phyloP scores from a whole-genome alignment of 139 green algal species.

The Spirogloea muscicola region DNA sequence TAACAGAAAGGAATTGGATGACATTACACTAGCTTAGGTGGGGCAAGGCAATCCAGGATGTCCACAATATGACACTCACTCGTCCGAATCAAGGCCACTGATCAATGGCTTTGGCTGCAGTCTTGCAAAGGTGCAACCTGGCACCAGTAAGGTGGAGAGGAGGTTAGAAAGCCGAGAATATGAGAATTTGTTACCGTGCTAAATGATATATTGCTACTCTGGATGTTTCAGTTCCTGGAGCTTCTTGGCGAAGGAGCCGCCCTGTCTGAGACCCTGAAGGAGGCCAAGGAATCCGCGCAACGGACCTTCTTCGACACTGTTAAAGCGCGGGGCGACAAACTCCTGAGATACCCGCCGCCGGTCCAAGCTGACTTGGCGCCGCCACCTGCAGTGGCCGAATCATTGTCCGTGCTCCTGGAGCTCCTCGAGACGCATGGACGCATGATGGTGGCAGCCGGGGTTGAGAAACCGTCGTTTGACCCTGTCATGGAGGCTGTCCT shows the following conservation, averaged over 20 bases:
- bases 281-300: constrained; percentile 18
- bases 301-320: constrained; percentile 32
- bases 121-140: neutral
- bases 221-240: constrained; percentile 14
- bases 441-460: constrained; percentile 20
- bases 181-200: neutral
- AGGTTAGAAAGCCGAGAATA: neutral
- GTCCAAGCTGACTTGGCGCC: constrained; percentile 21
- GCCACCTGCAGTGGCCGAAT: constrained; percentile 29
- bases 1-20: no score
- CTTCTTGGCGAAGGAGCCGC: constrained; percentile 31
- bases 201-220: neutral
- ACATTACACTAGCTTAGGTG: neutral
- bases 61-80: neutral
- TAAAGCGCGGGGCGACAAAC: constrained; percentile 27
- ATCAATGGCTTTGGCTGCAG: neutral
- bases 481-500: constrained; percentile 25
- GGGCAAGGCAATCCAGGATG: neutral
- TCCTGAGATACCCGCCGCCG: constrained; percentile 41
- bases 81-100: neutral
- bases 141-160: neutral
- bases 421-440: constrained; percentile 28
- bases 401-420: constrained; percentile 33
- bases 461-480: constrained; percentile 21
- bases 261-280: constrained; percentile 11